A percentile compares a stretch with the other conserved stretches of the same genome.
phyloP scores from a whole-genome alignment of 176 grass and related monocot genomes.

The Pontederia crassipes region DNA sequence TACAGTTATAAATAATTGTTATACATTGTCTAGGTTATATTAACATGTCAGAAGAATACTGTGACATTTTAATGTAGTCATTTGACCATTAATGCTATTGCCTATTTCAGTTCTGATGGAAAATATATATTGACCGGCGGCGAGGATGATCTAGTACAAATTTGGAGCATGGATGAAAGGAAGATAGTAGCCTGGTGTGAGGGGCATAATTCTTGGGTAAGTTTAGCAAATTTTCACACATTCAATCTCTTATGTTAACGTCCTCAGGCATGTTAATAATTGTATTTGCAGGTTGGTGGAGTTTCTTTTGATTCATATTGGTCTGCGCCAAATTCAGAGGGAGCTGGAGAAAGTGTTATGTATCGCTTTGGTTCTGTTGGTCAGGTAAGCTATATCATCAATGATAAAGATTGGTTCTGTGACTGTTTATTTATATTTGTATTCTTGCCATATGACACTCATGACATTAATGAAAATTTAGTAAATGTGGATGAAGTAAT shows the following conservation, averaged over 20 bases:
- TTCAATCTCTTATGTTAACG: neutral
- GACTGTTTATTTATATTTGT: too few species aligned
- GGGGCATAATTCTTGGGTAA: conserved; percentile 98
- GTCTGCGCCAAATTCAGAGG: conserved; percentile 75
- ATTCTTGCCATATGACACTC: too few species aligned
- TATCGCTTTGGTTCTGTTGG: conserved; percentile 95
- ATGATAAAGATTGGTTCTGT: too few species aligned
- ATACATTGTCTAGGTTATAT: too few species aligned
- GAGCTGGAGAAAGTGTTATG: conserved; percentile 57
- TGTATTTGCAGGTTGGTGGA: conserved; percentile 63
- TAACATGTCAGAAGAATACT: too few species aligned
- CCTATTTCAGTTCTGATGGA: conserved; percentile 49
- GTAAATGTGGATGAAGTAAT: too few species aligned
- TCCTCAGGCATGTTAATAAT: conserved; percentile 5
- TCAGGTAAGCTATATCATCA: conserved; percentile 35
- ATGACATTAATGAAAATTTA: too few species aligned
- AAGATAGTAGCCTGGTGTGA: conserved; percentile 95
- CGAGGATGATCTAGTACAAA: conserved; percentile 96
- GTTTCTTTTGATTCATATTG: conserved; percentile 93
- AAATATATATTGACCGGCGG: conserved; percentile 89
- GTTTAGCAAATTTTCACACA: neutral
- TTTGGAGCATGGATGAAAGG: conserved; percentile 90
- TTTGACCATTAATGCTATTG: conserved; percentile 13
- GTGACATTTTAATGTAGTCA: neutral
- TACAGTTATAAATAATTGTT: too few species aligned